Conservation (phyloP, 179 eudicot species). For the Vitellaria paradoxa region DNA sequence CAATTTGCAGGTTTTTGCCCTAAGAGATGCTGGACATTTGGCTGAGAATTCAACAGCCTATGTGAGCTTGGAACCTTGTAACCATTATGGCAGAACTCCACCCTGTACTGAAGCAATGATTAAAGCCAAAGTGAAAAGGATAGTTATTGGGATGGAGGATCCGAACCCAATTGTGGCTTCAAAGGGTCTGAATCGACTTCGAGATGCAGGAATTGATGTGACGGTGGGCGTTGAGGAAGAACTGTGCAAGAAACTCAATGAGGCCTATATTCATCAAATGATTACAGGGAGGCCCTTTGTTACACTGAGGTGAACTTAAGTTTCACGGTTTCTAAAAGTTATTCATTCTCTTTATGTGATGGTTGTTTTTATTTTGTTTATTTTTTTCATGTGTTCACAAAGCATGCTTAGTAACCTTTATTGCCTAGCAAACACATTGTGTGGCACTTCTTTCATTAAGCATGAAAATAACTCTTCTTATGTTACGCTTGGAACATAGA, state of each 20-base stretch:
- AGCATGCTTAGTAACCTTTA: not conserved
- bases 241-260: slow-evolving; percentile 72
- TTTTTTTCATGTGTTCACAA: not conserved
- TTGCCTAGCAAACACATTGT: not conserved
- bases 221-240: slow-evolving; percentile 86
- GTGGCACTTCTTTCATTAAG: not conserved
- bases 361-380: not conserved
- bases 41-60: slow-evolving; percentile 94
- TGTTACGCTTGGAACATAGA: too few relatives aligned
- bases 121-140: slow-evolving; percentile 80
- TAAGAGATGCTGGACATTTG: slow-evolving; percentile 84
- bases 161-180: slow-evolving; percentile 93
- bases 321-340: not conserved
- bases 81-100: slow-evolving; percentile 93
- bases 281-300: slow-evolving; percentile 72
- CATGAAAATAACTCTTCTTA: not conserved
- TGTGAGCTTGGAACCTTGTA: slow-evolving; percentile 97
- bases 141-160: slow-evolving; percentile 97
- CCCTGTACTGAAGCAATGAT: slow-evolving; percentile 91
- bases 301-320: slow-evolving; percentile 59
- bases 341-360: not conserved
- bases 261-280: slow-evolving; percentile 80
- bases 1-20: slow-evolving; percentile 79
- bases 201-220: slow-evolving; percentile 81
- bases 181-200: slow-evolving; percentile 61